These are phyloP conservation scores for Colletotrichum filicis DNA, from an alignment of 2,329 filamentous ascomycete species.

Conservation along the genomic window DNA sequence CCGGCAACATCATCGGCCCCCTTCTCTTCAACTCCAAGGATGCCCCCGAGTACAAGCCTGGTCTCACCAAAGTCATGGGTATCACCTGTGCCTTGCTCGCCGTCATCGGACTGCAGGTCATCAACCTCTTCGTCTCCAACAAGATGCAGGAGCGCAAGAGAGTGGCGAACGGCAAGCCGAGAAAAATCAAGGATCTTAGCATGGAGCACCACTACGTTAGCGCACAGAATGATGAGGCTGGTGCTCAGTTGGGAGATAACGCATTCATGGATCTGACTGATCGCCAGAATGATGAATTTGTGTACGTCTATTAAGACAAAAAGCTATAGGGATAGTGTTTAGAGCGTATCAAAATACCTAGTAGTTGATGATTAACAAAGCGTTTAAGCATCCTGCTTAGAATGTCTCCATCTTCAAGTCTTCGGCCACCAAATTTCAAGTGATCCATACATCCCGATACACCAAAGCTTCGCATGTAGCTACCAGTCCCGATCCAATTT, in stretches of 20 bases:
- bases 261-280: constrained; percentile 72
- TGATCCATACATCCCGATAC: not conserved
- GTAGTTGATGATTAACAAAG: no score
- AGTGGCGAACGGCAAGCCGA: constrained; percentile 69
- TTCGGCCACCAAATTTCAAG: no score
- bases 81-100: constrained; percentile 61
- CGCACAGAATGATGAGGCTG: constrained; percentile 41
- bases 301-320: constrained; percentile 64
- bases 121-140: constrained; percentile 49
- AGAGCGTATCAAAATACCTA: not conserved
- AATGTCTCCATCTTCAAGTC: no score
- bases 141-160: constrained; percentile 64
- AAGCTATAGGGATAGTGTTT: not conserved
- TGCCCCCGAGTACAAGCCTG: constrained; percentile 67
- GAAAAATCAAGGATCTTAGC: constrained; percentile 65
- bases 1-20: constrained; percentile 75
- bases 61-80: constrained; percentile 64
- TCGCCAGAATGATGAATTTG: constrained; percentile 74
- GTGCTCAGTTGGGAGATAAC: constrained; percentile 54
- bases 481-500: constrained; percentile 3
- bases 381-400: not conserved
- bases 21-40: constrained; percentile 69
- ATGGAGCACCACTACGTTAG: constrained; percentile 65
- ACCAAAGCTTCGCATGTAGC: not conserved
- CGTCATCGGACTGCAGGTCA: constrained; percentile 17